Evolutionary conservation across 208 protist genomes (phyloP).

Genomic region (Trypanosoma vivax): DNA sequence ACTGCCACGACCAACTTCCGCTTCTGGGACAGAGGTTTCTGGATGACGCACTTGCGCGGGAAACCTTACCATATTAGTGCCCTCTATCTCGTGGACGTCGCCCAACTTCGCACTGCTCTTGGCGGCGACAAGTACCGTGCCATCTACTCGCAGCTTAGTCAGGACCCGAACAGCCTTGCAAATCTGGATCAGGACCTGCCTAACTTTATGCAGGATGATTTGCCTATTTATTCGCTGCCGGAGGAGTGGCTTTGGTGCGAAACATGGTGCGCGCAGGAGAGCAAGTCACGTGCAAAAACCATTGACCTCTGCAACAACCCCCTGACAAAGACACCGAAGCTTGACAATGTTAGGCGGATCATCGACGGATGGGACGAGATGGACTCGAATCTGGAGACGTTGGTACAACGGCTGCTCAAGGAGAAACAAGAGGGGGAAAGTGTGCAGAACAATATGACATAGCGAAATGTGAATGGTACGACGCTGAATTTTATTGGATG

Average conservation of each 20-base stretch:
- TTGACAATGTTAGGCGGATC: slow-evolving; percentile 88
- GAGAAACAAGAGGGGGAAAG: neutral
- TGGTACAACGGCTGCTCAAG: slow-evolving; percentile 22
- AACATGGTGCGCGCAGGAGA: slow-evolving; percentile 94
- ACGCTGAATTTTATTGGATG: too few species aligned
- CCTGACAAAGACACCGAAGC: slow-evolving; percentile 93
- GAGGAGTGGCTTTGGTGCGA: slow-evolving; percentile 99
- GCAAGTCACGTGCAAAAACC: slow-evolving; percentile 93
- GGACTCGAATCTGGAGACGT: slow-evolving; percentile 68
- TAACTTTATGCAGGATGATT: slow-evolving; percentile 91
- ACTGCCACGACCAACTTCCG: slow-evolving; percentile 89
- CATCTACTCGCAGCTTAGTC: slow-evolving; percentile 83
- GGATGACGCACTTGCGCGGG: slow-evolving; percentile 90
- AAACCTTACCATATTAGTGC: slow-evolving; percentile 97
- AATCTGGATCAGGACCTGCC: slow-evolving; percentile 95
- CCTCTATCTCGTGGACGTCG: slow-evolving; percentile 96
- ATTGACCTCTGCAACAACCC: slow-evolving; percentile 98
- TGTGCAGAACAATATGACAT: too few species aligned
- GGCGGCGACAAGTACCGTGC: slow-evolving; percentile 91
- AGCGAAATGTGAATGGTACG: too few species aligned
- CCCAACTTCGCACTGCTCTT: slow-evolving; percentile 70
- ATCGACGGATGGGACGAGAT: slow-evolving; percentile 86
- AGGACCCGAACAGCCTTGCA: slow-evolving; percentile 89
- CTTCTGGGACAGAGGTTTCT: slow-evolving; percentile 93
- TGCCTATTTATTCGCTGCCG: slow-evolving; percentile 95